phyloP scores from a whole-genome alignment of 345 rosid genomes.

The thale cress (Arabidopsis thaliana) region DNA sequence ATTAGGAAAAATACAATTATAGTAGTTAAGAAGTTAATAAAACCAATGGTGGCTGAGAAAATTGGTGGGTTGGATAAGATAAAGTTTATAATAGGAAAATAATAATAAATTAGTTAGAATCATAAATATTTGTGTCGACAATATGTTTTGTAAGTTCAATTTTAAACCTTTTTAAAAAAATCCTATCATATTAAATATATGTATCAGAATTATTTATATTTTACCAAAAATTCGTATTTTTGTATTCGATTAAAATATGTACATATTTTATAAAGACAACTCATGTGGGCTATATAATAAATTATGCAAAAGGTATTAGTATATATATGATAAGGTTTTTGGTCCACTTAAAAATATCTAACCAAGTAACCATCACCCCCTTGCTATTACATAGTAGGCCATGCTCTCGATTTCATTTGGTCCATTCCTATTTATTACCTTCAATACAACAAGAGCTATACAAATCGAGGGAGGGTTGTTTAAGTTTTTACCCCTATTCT shows the following conservation, averaged over 20 bases:
- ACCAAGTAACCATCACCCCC: slow-evolving; percentile 29
- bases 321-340: background rate
- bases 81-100: background rate
- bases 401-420: slow-evolving; percentile 1
- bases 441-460: background rate
- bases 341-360: slow-evolving; percentile 35
- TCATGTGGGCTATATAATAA: slow-evolving; percentile 9
- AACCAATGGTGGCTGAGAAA: slow-evolving; percentile 31
- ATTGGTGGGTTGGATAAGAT: slow-evolving; percentile 32
- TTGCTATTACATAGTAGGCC: background rate
- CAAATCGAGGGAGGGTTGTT: too few species aligned
- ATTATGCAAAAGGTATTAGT: background rate
- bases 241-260: background rate
- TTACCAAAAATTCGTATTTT: too few species aligned
- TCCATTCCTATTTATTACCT: slow-evolving; percentile 2
- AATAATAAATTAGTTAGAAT: background rate
- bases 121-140: too few species aligned
- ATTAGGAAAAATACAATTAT: slow-evolving; percentile 17
- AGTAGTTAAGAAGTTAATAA: slow-evolving; percentile 33
- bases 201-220: too few species aligned
- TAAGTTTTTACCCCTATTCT: too few species aligned
- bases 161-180: too few species aligned
- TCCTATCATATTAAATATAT: too few species aligned
- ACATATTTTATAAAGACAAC: background rate
- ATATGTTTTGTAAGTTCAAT: too few species aligned